phyloP scores from a whole-genome alignment of 768 basidiomycete species.

The Trametes cinnabarina region DNA sequence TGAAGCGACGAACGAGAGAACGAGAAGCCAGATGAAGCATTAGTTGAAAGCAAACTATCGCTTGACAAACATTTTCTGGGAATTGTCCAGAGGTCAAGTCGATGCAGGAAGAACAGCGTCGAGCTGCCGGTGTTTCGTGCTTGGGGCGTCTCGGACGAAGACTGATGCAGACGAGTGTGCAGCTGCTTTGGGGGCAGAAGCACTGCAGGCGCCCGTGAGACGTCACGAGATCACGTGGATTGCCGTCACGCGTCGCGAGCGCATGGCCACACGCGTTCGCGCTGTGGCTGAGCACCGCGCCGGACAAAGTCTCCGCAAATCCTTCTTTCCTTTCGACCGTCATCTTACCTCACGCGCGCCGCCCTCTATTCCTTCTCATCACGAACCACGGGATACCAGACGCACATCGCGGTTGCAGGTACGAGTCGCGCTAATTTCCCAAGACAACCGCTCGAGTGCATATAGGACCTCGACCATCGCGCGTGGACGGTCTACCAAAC shows the following conservation, averaged over 20 bases:
- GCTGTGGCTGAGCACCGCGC: conserved; percentile 72
- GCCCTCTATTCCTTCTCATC: not conserved
- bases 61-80: not conserved
- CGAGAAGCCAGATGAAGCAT: not conserved
- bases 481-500: too few species aligned
- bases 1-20: not conserved
- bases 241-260: conserved; percentile 44
- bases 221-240: conserved; percentile 42
- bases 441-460: too few species aligned
- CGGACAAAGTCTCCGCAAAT: not conserved
- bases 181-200: too few species aligned
- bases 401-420: not conserved
- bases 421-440: not conserved
- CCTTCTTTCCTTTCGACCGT: not conserved
- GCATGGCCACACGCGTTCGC: conserved; percentile 68
- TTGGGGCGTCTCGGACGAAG: too few species aligned
- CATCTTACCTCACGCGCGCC: not conserved
- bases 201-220: too few species aligned
- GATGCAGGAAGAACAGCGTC: not conserved
- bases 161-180: too few species aligned
- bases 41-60: not conserved
- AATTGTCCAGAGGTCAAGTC: not conserved
- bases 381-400: too few species aligned
- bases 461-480: too few species aligned
- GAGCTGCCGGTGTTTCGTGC: not conserved